Percentiles rank a stretch among this genome's conserved stretches.
Conservation (phyloP, 805 yeast species). For the Wickerhamomyces mucosus region DNA sequence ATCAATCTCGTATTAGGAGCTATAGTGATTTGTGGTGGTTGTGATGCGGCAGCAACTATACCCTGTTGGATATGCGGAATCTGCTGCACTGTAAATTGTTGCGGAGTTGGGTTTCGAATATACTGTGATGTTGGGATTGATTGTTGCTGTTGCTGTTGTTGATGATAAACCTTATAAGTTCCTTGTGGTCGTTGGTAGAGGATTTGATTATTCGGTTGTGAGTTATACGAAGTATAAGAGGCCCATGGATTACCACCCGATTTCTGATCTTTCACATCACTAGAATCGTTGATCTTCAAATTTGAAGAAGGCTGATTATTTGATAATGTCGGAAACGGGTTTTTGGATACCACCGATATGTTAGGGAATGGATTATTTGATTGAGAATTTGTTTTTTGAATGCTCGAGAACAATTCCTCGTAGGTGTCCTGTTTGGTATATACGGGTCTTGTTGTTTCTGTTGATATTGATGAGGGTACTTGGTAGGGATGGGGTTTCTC, state of each 20-base stretch:
- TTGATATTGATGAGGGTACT: not conserved
- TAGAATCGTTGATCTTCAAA: slow-evolving; percentile 1
- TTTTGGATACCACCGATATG: slow-evolving; percentile 3
- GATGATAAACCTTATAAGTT: not conserved
- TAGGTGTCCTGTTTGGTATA: slow-evolving; percentile 9
- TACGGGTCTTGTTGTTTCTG: not conserved
- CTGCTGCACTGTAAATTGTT: not conserved
- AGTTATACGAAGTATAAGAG: slow-evolving; percentile 2
- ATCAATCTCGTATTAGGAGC: slow-evolving; percentile 10
- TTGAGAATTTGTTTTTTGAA: not conserved
- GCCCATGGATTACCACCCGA: slow-evolving; percentile 18
- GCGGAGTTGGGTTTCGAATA: not conserved
- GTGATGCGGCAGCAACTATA: not conserved
- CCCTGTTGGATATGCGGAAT: not conserved
- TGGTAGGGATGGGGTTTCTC: not conserved
- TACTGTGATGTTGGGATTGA: not conserved
- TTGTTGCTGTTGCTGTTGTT: not conserved
- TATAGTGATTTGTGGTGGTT: slow-evolving; percentile 4
- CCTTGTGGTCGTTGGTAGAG: slow-evolving; percentile 1
- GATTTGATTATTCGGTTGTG: slow-evolving; percentile 1
- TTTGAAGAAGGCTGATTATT: slow-evolving; percentile 2
- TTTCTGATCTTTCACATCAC: slow-evolving; percentile 6
- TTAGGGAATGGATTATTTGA: slow-evolving; percentile 17
- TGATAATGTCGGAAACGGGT: slow-evolving; percentile 12
- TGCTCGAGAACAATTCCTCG: slow-evolving; percentile 12